Base-by-base conservation (phyloP, 2,329 filamentous ascomycete genomes). In the Cladophialophora yegresii region DNA sequence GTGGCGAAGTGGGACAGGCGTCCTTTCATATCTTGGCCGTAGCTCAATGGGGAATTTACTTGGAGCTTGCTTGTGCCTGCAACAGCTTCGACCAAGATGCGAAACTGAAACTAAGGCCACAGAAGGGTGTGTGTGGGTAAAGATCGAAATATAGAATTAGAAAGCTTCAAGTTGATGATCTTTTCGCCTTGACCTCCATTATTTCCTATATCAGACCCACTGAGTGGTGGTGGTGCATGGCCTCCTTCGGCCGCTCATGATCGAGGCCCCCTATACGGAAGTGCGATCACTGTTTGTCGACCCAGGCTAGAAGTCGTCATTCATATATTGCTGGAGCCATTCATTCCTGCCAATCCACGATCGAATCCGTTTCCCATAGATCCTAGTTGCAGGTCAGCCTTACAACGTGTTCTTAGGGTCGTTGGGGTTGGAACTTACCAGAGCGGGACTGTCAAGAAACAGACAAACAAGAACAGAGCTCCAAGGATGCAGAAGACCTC, bases 321-420 rank as follows among this genome's bases (percentile, higher is more conserved):
- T 68, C 66, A 68, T 68, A 51, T 61, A 68, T 23, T 50, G 53
- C 43, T 68, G 63, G 23, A 68, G 55, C 66, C 63, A 66, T 61
- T 77, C 64, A 58, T 79, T 81, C 57, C 79, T 74, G 4, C 77
- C 77, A 62, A 80, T 81, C 65, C 73, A 77, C 33, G 75, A 76
- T 51, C 81, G 75, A 30, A 78, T 75, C 63, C 75, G 76, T 74
- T 83, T 83, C 4, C 81, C 81, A 67, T 74, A 83, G 7, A 83
- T 75, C 79, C 66, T 68, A 50, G 6, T 6, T 13, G 22, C 10
- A 28, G 43, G 66, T 66, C 57, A 68, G 64, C 54, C 28, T 55
- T 50, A 22, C 40, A 10, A 43, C 4, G 22, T 20, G 13, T 12
- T 12, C 23, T 22, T 5, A 22, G 13, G 26, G 28, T 22, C 45